These are phyloP conservation scores for Ophiostoma tasmaniense DNA, from an alignment of 2,329 filamentous ascomycete species.

Conservation along the genomic window DNA sequence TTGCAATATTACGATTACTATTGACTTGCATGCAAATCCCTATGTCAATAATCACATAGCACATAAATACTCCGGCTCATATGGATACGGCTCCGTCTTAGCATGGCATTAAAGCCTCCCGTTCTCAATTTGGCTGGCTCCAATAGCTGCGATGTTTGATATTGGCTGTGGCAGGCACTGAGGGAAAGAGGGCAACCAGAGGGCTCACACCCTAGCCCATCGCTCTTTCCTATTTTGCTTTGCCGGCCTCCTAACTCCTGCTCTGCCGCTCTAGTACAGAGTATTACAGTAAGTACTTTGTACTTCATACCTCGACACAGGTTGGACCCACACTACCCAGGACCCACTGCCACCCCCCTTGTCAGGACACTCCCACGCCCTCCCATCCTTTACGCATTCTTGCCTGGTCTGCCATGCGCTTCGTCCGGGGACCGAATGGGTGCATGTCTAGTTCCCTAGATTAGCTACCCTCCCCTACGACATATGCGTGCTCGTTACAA, in stretches of 20 bases:
- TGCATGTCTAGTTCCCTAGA: constrained; percentile 7
- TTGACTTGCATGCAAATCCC: background rate
- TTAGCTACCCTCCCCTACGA: constrained; percentile 13
- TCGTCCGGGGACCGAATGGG: constrained; percentile 16
- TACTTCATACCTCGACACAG: background rate
- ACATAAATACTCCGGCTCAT: background rate
- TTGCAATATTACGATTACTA: background rate
- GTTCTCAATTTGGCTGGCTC: background rate
- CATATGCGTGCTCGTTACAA: too few species aligned
- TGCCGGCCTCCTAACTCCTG: too few species aligned
- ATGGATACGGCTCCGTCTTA: background rate
- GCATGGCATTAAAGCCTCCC: background rate
- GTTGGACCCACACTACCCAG: background rate
- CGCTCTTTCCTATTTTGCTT: constrained; percentile 7
- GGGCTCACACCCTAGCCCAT: background rate
- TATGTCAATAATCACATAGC: too few species aligned
- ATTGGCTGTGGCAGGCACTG: too few species aligned
- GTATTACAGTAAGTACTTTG: background rate
- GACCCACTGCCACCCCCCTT: constrained; percentile 7
- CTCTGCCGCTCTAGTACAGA: background rate
- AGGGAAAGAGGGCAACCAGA: background rate
- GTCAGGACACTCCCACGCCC: constrained; percentile 5
- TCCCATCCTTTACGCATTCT: constrained; percentile 11
- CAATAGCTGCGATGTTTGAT: background rate
- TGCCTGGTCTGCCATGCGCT: constrained; percentile 20